Evolutionary conservation across 2,329 filamentous ascomycete species (phyloP), one percentile per base, ranked within the genome.

Genomic region (Trichoderma koningiopsis): DNA sequence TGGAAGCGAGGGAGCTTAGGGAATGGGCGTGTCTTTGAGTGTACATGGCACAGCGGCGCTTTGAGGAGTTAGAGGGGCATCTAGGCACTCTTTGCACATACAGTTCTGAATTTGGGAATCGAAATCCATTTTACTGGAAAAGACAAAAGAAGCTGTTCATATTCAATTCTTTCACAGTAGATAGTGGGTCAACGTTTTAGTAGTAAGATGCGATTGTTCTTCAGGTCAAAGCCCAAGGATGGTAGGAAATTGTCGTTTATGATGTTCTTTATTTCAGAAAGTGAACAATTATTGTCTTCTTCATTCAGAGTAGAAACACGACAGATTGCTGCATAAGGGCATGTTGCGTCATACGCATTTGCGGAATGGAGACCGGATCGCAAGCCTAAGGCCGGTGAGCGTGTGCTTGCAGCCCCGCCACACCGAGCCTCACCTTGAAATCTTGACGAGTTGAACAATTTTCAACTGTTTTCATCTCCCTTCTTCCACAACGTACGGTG

Each of bases 1-100:
- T 81, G 95, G 95, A 68, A 97, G 93, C 78, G 95, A 97, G 79
- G 95, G 95, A 22, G 84, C 85, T 73, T 87, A 73, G 58, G 70
- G 13, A 29, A 62, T 27, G 67, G 65, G 70, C 64, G 58, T 64
- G 68, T 70, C 22, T 70, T 70, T 63, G 71, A 71, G 64, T 70
- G 66, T 70, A 61, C 65, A 74, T 73, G 73, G 74, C 72, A 76
- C 75, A 72, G 72, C 68, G 76, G 76, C 76, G 76, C 76, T 73
- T 72, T 71, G 58, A 70, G 76, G 76, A 77, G 76, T 77, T 77
- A 43, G 68, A 70, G 67, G 69, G 73, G 71, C 69, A 72, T 75
- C 52, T 71, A 68, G 72, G 72, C 67, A 68, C 71, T 65, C 61
- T 72, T 64, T 67, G 43, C 55, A 68, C 49, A 61, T 68, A 68